Evolutionary conservation across 2,329 filamentous ascomycete species (phyloP).

Genomic region (Basipetospora chlamydospora): DNA sequence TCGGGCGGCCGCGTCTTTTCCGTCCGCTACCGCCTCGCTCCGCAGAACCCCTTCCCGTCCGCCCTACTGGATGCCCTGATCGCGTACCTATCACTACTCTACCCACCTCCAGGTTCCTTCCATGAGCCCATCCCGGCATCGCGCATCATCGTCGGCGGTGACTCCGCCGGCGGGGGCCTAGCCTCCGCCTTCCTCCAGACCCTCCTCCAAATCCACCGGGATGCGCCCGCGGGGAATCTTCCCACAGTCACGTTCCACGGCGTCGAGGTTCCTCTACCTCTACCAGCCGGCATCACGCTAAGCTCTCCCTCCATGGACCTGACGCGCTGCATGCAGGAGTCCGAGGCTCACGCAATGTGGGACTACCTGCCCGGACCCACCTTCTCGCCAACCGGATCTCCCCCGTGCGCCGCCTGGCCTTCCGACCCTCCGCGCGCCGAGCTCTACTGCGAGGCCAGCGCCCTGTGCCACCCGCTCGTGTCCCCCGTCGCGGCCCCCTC

Average conservation of each 20-base stretch:
- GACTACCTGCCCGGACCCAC: constrained; percentile 27
- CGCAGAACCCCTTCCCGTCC: constrained; percentile 59
- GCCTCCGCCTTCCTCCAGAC: constrained; percentile 51
- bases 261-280: constrained; percentile 37
- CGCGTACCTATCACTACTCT: constrained; percentile 57
- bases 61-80: constrained; percentile 59
- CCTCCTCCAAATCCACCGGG: constrained; percentile 45
- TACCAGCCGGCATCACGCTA: constrained; percentile 51
- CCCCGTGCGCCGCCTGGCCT: constrained; percentile 42
- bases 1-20: constrained; percentile 55
- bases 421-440: constrained; percentile 34
- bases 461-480: constrained; percentile 52
- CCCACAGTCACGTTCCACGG: constrained; percentile 45
- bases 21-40: constrained; percentile 60
- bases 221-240: constrained; percentile 12
- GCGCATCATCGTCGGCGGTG: constrained; percentile 58
- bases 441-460: constrained; percentile 38
- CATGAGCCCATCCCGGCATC: constrained; percentile 50
- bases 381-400: constrained; percentile 10
- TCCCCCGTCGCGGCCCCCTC: constrained; percentile 40
- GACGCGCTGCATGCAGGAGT: constrained; percentile 31
- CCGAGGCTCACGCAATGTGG: constrained; percentile 14
- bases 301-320: constrained; percentile 61
- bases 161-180: constrained; percentile 63
- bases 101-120: constrained; percentile 52